A percentile compares a stretch with the other conserved stretches of the same genome.
phyloP scores from a whole-genome alignment of 1,284 basidiomycete genomes.

The Ceratobasidium theobromae region DNA sequence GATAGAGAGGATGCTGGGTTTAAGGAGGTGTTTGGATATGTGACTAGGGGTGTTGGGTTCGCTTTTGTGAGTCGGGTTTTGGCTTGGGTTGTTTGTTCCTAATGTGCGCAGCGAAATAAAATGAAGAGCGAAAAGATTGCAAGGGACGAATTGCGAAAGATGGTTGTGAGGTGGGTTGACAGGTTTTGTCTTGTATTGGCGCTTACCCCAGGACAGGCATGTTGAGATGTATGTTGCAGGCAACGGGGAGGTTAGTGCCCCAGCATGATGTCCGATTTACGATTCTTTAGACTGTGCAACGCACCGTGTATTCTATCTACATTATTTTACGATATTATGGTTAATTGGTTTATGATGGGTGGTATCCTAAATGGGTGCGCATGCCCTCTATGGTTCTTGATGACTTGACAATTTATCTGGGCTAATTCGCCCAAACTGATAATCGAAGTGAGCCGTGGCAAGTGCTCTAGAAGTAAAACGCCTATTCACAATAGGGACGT shows the following conservation, averaged over 20 bases:
- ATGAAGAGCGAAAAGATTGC: slow-evolving; percentile 35
- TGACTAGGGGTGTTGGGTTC: slow-evolving; percentile 57
- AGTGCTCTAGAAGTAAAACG: too few relatives aligned
- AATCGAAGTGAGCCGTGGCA: too few relatives aligned
- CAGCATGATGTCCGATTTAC: not conserved
- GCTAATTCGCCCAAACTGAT: too few relatives aligned
- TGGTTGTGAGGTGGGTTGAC: slow-evolving; percentile 30
- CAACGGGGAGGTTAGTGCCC: slow-evolving; percentile 12
- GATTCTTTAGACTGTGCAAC: not conserved
- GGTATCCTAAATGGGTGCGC: too few relatives aligned
- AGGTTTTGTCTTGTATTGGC: not conserved
- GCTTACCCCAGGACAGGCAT: slow-evolving; percentile 31
- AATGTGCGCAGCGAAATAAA: slow-evolving; percentile 35
- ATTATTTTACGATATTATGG: too few relatives aligned
- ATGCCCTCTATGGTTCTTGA: too few relatives aligned
- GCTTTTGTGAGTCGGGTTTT: slow-evolving; percentile 51
- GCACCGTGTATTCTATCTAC: not conserved
- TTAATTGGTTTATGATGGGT: too few relatives aligned
- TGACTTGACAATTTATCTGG: too few relatives aligned
- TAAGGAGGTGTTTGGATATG: slow-evolving; percentile 56
- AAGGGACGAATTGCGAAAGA: slow-evolving; percentile 34
- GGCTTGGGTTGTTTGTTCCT: not conserved
- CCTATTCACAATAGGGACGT: too few relatives aligned
- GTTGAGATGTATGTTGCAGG: slow-evolving; percentile 39
- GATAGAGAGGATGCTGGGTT: slow-evolving; percentile 61